Evolutionary conservation across 768 basidiomycete species (phyloP).

Genomic region (Leccinum sublutescens): DNA sequence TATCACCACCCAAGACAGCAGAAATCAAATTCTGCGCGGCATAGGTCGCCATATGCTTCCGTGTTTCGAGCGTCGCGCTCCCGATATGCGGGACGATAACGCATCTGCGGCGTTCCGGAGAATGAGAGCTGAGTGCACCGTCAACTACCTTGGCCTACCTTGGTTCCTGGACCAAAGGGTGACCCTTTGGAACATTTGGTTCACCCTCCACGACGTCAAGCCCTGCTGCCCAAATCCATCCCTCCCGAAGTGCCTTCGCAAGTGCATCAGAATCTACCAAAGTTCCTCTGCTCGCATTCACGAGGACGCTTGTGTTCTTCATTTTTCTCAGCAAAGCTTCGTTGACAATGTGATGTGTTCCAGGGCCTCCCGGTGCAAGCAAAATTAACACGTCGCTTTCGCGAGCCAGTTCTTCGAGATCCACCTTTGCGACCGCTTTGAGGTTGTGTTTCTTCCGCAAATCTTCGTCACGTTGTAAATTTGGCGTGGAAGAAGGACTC

Average conservation of each 20-base stretch:
- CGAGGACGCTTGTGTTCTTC: conserved; percentile 80
- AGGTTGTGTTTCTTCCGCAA: conserved; percentile 37
- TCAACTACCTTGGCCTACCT: conserved; percentile 42
- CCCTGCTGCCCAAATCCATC: conserved; percentile 89
- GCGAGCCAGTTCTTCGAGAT: conserved; percentile 63
- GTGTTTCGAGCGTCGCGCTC: conserved; percentile 84
- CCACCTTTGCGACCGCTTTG: conserved; percentile 51
- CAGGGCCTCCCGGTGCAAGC: conserved; percentile 70
- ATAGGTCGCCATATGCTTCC: conserved; percentile 76
- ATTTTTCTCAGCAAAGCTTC: conserved; percentile 73
- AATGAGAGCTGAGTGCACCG: neutral
- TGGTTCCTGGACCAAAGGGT: conserved; percentile 77
- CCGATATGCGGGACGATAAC: conserved; percentile 88
- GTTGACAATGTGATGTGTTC: conserved; percentile 72
- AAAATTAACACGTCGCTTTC: conserved; percentile 86
- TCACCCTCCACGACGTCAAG: conserved; percentile 95
- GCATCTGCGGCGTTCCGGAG: conserved; percentile 45
- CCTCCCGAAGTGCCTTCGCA: conserved; percentile 69
- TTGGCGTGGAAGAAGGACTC: conserved; percentile 50
- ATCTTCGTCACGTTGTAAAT: conserved; percentile 37
- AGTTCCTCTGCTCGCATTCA: conserved; percentile 84
- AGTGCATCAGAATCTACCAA: conserved; percentile 90
- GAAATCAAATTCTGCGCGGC: conserved; percentile 61
- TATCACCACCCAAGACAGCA: conserved; percentile 47
- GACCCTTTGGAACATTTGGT: conserved; percentile 67